Base-by-base conservation (phyloP, 176 grass and related monocot genomes). In the Triticum turgidum region DNA sequence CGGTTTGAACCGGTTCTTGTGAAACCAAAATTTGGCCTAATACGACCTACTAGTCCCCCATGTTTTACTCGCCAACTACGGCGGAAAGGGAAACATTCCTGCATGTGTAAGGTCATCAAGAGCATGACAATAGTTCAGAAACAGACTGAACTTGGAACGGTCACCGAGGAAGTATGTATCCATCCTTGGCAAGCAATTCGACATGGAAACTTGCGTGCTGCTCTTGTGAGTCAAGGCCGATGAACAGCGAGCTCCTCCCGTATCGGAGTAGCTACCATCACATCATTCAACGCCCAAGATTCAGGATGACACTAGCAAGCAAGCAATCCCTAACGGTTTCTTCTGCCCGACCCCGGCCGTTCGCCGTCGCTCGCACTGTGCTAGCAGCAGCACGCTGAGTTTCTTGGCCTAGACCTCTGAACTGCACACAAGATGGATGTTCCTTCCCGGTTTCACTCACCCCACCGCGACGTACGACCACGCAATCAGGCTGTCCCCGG, bases 381-480 rank as follows among this genome's bases (percentile, higher is more conserved):
- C 22, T 5, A 29, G 51, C 45, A 13, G 51, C 51, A 54, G 13
- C 14, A 6, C 49, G 44, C 41, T 44, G 41, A 11, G 42, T 44
- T 44, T 44, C 42, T 11, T 2, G 42, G 42, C 11, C 42, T 11
- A 1, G 58, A 63, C 35, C 76, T 80, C 68, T 73, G 61, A 61
- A 18, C 39, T 38, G 68, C 34, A 24, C 41, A n/a, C 54, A 8
- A 20, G 51, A 17, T 7, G 29, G 66, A 47, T 41, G 39, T 49
- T 85, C 33, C 73, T 63, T 84, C 59, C 82, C 82, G 3, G 39
- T 29, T 61, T 45, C 34, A n/a, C 56, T 11, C 69, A 44, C 69
- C 69, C 61, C 7, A 37, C 81, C 24, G 41, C 80, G 49, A 13
- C 2, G 88, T 83, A 90, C 80, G 64, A 54, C 33, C 63, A n/a